These are phyloP conservation scores for Clonostachys rosea DNA, from an alignment of 2,329 filamentous ascomycete genomes.

Conservation along the genomic window DNA sequence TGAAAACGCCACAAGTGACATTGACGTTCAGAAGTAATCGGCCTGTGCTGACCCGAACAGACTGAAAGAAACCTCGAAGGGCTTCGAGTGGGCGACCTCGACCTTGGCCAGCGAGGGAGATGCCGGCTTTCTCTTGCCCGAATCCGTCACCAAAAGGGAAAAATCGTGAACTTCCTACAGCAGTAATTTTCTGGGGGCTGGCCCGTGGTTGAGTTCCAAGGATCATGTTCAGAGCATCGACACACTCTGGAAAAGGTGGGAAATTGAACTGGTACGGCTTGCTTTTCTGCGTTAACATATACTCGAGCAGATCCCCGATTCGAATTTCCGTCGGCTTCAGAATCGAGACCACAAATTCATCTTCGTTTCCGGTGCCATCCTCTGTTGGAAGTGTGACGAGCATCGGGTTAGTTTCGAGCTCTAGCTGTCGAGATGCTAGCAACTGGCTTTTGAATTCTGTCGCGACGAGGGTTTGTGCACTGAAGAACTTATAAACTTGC, in stretches of 20 bases:
- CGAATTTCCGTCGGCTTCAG: slow-evolving; percentile 28
- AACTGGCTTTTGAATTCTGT: slow-evolving; percentile 48
- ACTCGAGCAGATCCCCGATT: slow-evolving; percentile 34
- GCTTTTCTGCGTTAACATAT: slow-evolving; percentile 36
- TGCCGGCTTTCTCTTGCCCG: slow-evolving; percentile 9
- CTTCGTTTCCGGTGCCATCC: slow-evolving; percentile 17
- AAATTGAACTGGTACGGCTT: slow-evolving; percentile 27
- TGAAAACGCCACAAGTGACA: slow-evolving; percentile 49
- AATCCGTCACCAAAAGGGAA: slow-evolving; percentile 29
- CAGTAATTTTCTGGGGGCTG: slow-evolving; percentile 21
- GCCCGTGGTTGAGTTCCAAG: slow-evolving; percentile 37
- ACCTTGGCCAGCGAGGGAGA: slow-evolving; percentile 10
- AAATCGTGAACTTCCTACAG: slow-evolving; percentile 42
- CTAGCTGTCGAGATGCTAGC: slow-evolving; percentile 29
- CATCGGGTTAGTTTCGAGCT: slow-evolving; percentile 24
- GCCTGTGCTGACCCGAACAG: slow-evolving; percentile 46
- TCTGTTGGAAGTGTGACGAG: slow-evolving; percentile 24
- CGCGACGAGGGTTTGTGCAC: slow-evolving; percentile 23
- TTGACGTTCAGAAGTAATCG: slow-evolving; percentile 51
- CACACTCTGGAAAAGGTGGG: slow-evolving; percentile 40
- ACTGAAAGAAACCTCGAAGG: slow-evolving; percentile 51
- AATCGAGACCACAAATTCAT: slow-evolving; percentile 35
- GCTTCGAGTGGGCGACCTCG: slow-evolving; percentile 25
- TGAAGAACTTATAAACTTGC: slow-evolving; percentile 27
- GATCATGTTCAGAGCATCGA: slow-evolving; percentile 49